phyloP scores from a whole-genome alignment of 208 protist genomes.

The Trypanosoma theileri region DNA sequence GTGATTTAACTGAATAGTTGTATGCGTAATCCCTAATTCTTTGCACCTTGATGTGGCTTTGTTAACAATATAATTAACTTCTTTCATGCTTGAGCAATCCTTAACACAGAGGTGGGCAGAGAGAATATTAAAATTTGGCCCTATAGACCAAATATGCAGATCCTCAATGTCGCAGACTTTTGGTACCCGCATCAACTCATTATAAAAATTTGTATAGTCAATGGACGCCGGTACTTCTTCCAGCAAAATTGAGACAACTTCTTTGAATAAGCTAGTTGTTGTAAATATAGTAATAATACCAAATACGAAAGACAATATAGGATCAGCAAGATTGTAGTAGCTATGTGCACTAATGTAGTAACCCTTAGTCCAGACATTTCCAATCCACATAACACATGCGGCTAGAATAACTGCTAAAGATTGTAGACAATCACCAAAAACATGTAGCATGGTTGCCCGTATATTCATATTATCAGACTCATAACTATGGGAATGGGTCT shows the following conservation, averaged over 20 bases:
- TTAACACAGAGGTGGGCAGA: constrained; percentile 36
- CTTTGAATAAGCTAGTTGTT: constrained; percentile 30
- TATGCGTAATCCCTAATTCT: constrained; percentile 35
- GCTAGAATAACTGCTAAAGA: constrained; percentile 51
- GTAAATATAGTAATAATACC: constrained; percentile 45
- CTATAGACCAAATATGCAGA: constrained; percentile 56
- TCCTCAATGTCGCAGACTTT: constrained; percentile 43
- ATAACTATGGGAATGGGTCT: neutral
- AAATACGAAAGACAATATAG: constrained; percentile 47
- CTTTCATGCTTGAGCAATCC: neutral
- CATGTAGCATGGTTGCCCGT: constrained; percentile 51
- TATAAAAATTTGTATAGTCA: constrained; percentile 12
- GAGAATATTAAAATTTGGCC: constrained; percentile 28
- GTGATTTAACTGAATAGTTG: constrained; percentile 50
- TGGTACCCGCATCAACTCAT: constrained; percentile 24
- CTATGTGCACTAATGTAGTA: constrained; percentile 12
- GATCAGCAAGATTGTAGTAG: constrained; percentile 54
- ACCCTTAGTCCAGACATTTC: constrained; percentile 11
- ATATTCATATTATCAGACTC: constrained; percentile 26
- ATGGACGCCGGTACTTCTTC: constrained; percentile 36
- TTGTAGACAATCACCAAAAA: constrained; percentile 55
- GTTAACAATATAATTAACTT: constrained; percentile 24
- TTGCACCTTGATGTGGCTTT: constrained; percentile 25
- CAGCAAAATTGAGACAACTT: constrained; percentile 43
- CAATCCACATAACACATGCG: constrained; percentile 40